Conservation (phyloP, 108 stramenopile genomes). For the Cylindrotheca closterium region DNA sequence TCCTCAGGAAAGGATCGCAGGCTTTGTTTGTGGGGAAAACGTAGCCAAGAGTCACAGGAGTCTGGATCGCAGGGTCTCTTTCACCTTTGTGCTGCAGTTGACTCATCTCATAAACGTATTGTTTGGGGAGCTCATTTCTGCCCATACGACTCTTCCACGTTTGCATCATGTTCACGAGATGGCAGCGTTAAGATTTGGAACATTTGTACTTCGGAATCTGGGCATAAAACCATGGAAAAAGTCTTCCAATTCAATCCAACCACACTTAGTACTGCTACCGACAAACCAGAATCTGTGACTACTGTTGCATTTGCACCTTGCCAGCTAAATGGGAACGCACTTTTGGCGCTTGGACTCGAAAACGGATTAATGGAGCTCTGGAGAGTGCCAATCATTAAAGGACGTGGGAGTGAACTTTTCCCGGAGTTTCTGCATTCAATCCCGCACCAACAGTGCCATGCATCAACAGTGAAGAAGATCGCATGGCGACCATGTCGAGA, state of each 20-base stretch:
- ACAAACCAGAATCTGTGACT: slow-evolving; percentile 75
- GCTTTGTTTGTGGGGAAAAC: slow-evolving; percentile 77
- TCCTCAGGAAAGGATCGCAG: slow-evolving; percentile 88
- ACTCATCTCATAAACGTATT: slow-evolving; percentile 86
- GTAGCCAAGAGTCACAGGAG: background rate
- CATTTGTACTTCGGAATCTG: slow-evolving; percentile 36
- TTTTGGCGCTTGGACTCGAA: slow-evolving; percentile 74
- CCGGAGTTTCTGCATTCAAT: slow-evolving; percentile 9
- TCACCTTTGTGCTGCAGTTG: slow-evolving; percentile 54
- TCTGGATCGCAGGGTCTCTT: slow-evolving; percentile 19
- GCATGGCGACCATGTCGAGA: slow-evolving; percentile 45
- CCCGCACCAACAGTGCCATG: slow-evolving; percentile 41
- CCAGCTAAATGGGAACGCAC: slow-evolving; percentile 4
- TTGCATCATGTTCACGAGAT: slow-evolving; percentile 84
- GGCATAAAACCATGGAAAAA: too few species aligned
- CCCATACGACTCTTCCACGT: slow-evolving; percentile 54
- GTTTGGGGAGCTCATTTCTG: slow-evolving; percentile 84
- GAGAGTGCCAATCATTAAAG: slow-evolving; percentile 50
- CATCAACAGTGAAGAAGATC: slow-evolving; percentile 53
- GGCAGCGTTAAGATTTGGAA: slow-evolving; percentile 81
- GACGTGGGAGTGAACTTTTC: too few species aligned
- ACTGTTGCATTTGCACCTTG: slow-evolving; percentile 73
- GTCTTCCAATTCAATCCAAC: too few species aligned
- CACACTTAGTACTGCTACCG: too few species aligned
- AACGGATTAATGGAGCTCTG: slow-evolving; percentile 78